phyloP scores from a whole-genome alignment of 1,284 basidiomycete genomes.

The Austroboletus niveus region DNA sequence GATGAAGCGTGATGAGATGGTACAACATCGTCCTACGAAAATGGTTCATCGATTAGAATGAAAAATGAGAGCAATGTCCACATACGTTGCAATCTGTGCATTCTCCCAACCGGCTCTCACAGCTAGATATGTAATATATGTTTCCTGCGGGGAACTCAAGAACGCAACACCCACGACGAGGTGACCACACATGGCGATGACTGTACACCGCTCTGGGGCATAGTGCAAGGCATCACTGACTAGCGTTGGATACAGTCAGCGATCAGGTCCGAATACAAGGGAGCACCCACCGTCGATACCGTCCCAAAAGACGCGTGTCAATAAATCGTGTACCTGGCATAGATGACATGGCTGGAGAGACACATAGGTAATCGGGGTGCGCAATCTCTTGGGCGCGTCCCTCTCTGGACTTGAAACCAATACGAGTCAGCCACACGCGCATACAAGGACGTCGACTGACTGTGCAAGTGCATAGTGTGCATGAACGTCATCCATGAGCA shows the following conservation, averaged over 20 bases:
- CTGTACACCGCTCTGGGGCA: constrained; percentile 64
- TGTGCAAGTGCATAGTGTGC: constrained; percentile 59
- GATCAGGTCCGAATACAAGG: background rate
- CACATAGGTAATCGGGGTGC: constrained; percentile 62
- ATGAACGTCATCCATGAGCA: constrained; percentile 66
- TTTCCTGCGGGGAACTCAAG: constrained; percentile 73
- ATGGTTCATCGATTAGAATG: background rate
- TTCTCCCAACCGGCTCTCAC: constrained; percentile 78
- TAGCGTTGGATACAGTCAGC: constrained; percentile 26
- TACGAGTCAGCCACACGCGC: background rate
- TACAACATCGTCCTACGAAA: constrained; percentile 66
- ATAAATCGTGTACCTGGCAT: constrained; percentile 64
- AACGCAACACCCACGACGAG: constrained; percentile 74
- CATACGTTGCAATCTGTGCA: constrained; percentile 69
- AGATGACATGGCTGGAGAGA: constrained; percentile 59
- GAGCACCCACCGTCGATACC: constrained; percentile 61
- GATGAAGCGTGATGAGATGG: constrained; percentile 67
- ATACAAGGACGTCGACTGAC: constrained; percentile 37
- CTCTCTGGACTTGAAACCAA: constrained; percentile 49
- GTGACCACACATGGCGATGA: constrained; percentile 66
- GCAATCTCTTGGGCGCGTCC: constrained; percentile 39
- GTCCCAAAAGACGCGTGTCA: constrained; percentile 66
- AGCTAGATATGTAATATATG: constrained; percentile 76
- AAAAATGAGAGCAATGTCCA: constrained; percentile 2
- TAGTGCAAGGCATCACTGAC: constrained; percentile 68